These are phyloP conservation scores for Beauveria sp. DNA, from an alignment of 2,329 filamentous ascomycete species.

Conservation along the genomic window DNA sequence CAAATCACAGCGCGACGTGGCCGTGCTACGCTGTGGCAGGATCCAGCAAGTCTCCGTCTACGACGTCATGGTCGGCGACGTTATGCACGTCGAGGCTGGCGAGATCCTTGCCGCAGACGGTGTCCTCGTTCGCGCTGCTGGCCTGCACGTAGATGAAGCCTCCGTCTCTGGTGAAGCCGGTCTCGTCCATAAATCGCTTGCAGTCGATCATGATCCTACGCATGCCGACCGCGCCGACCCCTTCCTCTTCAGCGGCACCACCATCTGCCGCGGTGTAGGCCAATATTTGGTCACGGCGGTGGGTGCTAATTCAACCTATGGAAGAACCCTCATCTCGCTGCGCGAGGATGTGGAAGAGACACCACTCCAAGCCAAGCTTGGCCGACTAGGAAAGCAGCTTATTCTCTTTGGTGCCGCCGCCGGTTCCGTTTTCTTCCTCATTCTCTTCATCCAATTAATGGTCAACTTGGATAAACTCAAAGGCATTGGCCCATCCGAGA, in stretches of 20 bases:
- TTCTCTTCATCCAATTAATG: constrained; percentile 34
- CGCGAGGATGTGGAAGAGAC: constrained; percentile 72
- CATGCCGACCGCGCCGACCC: constrained; percentile 54
- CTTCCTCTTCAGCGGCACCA: constrained; percentile 74
- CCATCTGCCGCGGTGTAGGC: constrained; percentile 68
- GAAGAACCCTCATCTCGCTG: constrained; percentile 71
- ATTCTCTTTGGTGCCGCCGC: constrained; percentile 33
- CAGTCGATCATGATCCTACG: constrained; percentile 52
- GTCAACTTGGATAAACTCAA: constrained; percentile 21
- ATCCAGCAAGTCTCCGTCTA: constrained; percentile 62
- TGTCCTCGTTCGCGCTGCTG: constrained; percentile 58
- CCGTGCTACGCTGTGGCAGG: constrained; percentile 67
- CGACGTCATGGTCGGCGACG: constrained; percentile 65
- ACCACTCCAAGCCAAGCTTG: constrained; percentile 69
- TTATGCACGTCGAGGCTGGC: constrained; percentile 66
- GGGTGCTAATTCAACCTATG: constrained; percentile 66
- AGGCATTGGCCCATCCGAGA: constrained; percentile 37
- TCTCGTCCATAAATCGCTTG: constrained; percentile 54
- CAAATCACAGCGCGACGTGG: constrained; percentile 68
- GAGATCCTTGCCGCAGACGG: constrained; percentile 66
- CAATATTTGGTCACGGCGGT: constrained; percentile 69
- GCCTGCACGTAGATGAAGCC: constrained; percentile 58
- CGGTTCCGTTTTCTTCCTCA: constrained; percentile 34
- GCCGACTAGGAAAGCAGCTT: constrained; percentile 70
- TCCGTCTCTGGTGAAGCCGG: constrained; percentile 59